Base-by-base conservation (phyloP, 2,329 filamentous ascomycete genomes). In the Hypoxylon sp. region DNA sequence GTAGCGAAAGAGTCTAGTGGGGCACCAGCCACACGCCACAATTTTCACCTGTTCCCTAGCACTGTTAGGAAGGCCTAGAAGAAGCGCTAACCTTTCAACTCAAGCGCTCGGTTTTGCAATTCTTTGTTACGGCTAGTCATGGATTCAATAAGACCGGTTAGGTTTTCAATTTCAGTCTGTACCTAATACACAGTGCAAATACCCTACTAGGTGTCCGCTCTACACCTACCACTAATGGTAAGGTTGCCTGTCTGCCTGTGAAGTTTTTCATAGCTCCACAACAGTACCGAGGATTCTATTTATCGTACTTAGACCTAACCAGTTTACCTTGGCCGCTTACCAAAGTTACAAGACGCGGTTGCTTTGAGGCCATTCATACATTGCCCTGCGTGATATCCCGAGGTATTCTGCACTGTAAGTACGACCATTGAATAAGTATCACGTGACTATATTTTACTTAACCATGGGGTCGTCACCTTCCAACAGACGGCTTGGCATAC, bases 21-120 rank as follows among this genome's bases (percentile, higher is more conserved):
- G 11, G 14, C 57, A 66, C 67, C 50, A 70, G 66, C 69, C 69
- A 72, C 69, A 46, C 33, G 69, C 69, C 66, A 71, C 69, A 67
- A 17, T 35, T 5, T n/a, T 22, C 11, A 37, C 25, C 25, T 27
- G 2, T 27, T 20, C 20, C 20, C 20, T 20, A 20, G 20, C 20
- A 20, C 20, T 20, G 20, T 20, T 20, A 20, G 20, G 20, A 20
- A 20, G 20, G 20, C 25, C 25, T 27, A 27, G 25, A 27, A 27
- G 20, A 20, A 4, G 25, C 25, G 25, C 25, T 27, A 27, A 27
- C 25, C 25, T 35, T 13, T 35, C 10, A 35, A 35, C 33, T 35
- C 33, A 35, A 35, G 33, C 13, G 10, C 33, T 27, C 25, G 25
- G 25, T 27, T 27, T 27, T 27, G 25, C 25, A 27, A 27, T 27